Percentiles rank a stretch among this genome's conserved stretches.
These are phyloP conservation scores for Delonix regia DNA, from an alignment of 306 rosid genomes.

Conservation along the genomic window DNA sequence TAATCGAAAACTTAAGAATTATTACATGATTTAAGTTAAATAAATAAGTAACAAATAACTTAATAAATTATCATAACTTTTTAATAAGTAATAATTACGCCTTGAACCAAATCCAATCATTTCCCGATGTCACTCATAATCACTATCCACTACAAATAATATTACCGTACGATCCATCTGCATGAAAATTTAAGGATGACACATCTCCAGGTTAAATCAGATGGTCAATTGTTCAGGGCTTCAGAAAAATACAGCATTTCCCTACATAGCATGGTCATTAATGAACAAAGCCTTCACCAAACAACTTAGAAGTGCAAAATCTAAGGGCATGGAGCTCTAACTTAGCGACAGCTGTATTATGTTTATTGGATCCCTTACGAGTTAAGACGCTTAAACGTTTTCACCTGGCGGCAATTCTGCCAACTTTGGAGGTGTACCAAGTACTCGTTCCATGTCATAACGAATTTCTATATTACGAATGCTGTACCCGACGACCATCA, in stretches of 20 bases:
- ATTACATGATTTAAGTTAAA: too few relatives aligned
- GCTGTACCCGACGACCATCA: slow-evolving; percentile 97
- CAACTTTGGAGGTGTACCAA: slow-evolving; percentile 77
- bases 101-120: too few relatives aligned
- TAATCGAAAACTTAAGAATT: not conserved
- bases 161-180: too few relatives aligned
- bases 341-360: not conserved
- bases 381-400: slow-evolving; percentile 45
- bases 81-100: too few relatives aligned
- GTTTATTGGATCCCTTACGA: not conserved
- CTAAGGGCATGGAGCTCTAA: slow-evolving; percentile 7
- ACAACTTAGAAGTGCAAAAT: slow-evolving; percentile 28
- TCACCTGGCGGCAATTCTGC: slow-evolving; percentile 97
- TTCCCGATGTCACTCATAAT: not conserved
- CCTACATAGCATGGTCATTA: slow-evolving; percentile 19
- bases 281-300: slow-evolving; percentile 23
- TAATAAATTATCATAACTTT: too few relatives aligned
- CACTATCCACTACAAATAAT: not conserved
- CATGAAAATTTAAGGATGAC: not conserved
- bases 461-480: slow-evolving; percentile 96
- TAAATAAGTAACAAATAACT: too few relatives aligned
- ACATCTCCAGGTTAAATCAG: not conserved
- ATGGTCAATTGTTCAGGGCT: slow-evolving; percentile 25
- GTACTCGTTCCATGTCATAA: slow-evolving; percentile 94
- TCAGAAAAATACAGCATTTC: slow-evolving; percentile 35